Base-by-base conservation (phyloP, 441 rosid genomes). In the Geranium incanum region DNA sequence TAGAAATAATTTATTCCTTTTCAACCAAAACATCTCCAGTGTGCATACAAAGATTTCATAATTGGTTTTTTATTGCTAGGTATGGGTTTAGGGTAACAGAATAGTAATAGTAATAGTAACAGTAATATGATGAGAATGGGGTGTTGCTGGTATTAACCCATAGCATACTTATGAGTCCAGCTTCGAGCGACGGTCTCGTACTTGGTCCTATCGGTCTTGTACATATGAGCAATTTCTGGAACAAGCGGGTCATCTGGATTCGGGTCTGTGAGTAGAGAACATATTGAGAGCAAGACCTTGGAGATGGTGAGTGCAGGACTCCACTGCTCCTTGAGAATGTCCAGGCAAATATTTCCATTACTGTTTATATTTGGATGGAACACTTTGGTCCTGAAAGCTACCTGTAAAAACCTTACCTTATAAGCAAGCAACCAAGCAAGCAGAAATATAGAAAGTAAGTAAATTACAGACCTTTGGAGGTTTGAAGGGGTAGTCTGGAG, bases 301-400 rank as follows among this genome's bases (percentile, higher is more conserved):
- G 83, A 82, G 37, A 82, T 68, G 67, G 83, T 82, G 57, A 82
- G 80, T 28, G 80, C 85, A 52, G 85, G 85, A 48, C 83, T 80
- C 85, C 85, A 80, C 15, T 78, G 81, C 68, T 82, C 85, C 77
- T 82, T 28, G 33, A 28, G 33, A 28, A 28, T 28, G 33, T 28
- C 33, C 33, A 80, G 59, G 59, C 85, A 82, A 37, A 82, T 80
- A 55, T 67, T 78, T 13, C 85, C 83, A 12, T 78, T 80, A 48
- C 75, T 76, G 75, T 82, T 82, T 41, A 80, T 80, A 70, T 82
- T 82, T 36, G 83, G 85, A 48, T 82, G 81, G 71, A 78, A 82
- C 33, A 78, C 81, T 71, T 78, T 78, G 38, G 80, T 80, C 73
- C 74, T 76, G 45, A 80, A 82, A 33, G 80, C 80, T 45, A 80